A percentile compares a stretch with the other conserved stretches of the same genome.
phyloP scores from a whole-genome alignment of 1,284 basidiomycete species.

The Apiotrichum gamsii region DNA sequence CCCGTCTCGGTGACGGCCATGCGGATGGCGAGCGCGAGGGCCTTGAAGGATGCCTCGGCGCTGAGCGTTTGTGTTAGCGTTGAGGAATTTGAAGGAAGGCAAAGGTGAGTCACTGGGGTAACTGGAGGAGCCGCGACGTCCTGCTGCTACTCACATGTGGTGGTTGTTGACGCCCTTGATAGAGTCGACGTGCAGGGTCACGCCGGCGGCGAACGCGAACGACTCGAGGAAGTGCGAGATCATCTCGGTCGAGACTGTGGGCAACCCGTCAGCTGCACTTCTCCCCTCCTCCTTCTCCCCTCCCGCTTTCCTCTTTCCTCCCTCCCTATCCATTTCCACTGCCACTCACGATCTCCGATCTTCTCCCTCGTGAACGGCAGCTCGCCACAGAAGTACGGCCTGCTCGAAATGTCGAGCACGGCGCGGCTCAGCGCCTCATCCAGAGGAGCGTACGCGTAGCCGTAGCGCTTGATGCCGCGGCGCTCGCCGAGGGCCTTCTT shows the following conservation, averaged over 20 bases:
- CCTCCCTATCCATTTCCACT: too few species aligned
- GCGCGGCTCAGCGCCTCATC: slow-evolving; percentile 94
- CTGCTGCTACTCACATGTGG: slow-evolving; percentile 63
- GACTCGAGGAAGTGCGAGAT: slow-evolving; percentile 53
- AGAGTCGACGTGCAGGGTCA: slow-evolving; percentile 73
- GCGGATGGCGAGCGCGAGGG: slow-evolving; percentile 87
- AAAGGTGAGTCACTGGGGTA: neutral
- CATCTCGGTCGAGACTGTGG: slow-evolving; percentile 82
- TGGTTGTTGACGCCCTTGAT: slow-evolving; percentile 95
- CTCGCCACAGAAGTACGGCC: slow-evolving; percentile 90
- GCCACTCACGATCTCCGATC: slow-evolving; percentile 72
- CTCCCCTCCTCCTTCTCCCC: too few species aligned
- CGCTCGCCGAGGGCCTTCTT: slow-evolving; percentile 93
- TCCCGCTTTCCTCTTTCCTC: too few species aligned
- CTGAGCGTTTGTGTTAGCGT: slow-evolving; percentile 49
- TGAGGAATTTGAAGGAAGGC: slow-evolving; percentile 1
- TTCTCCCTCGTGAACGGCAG: slow-evolving; percentile 89
- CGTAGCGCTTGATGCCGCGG: slow-evolving; percentile 89
- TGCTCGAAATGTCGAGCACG: slow-evolving; percentile 95
- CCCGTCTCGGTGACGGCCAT: slow-evolving; percentile 89
- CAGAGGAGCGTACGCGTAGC: slow-evolving; percentile 91
- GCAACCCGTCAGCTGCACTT: neutral
- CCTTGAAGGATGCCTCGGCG: slow-evolving; percentile 96
- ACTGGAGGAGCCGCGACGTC: too few species aligned
- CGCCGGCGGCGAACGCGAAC: slow-evolving; percentile 46